These are phyloP conservation scores for Penicillium fimorum DNA, from an alignment of 495 filamentous ascomycete genomes.

Conservation along the genomic window DNA sequence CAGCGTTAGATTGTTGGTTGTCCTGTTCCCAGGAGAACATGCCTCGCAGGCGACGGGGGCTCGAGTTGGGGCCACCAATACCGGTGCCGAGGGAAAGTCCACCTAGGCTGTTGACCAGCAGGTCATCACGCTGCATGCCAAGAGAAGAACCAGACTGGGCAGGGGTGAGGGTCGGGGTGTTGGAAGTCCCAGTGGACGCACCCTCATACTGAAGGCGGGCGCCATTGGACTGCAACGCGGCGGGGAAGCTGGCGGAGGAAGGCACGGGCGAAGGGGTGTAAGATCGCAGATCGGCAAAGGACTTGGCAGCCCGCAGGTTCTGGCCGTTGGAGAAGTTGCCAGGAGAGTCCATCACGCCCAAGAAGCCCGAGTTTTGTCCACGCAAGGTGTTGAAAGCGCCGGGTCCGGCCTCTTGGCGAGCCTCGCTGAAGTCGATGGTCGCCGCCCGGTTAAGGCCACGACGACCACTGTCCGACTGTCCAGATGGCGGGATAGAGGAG, in stretches of 20 bases:
- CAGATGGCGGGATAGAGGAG: constrained; percentile 55
- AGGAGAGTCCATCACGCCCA: constrained; percentile 83
- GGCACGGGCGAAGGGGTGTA: constrained; percentile 92
- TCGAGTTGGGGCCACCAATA: constrained; percentile 57
- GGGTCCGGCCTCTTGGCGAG: constrained; percentile 62
- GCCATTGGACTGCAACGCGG: constrained; percentile 61
- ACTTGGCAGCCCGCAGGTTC: constrained; percentile 93
- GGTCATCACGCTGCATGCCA: constrained; percentile 61
- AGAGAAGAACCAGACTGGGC: constrained; percentile 64
- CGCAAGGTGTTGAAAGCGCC: constrained; percentile 72
- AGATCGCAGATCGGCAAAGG: constrained; percentile 90
- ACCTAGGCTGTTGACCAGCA: constrained; percentile 66
- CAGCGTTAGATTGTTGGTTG: constrained; percentile 56
- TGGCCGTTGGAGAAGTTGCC: constrained; percentile 62
- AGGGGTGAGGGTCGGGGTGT: constrained; percentile 74
- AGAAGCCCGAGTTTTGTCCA: constrained; percentile 69
- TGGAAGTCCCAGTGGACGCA: constrained; percentile 58
- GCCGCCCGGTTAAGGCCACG: constrained; percentile 88
- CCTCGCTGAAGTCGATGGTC: constrained; percentile 97
- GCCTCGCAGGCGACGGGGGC: constrained; percentile 59
- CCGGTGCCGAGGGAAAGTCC: constrained; percentile 60
- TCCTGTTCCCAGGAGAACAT: constrained; percentile 67
- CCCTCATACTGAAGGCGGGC: constrained; percentile 64
- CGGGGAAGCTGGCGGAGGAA: constrained; percentile 85
- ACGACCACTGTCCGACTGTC: constrained; percentile 70